A percentile compares a stretch with the other conserved stretches of the same genome.
phyloP scores from a whole-genome alignment of 1,284 basidiomycete genomes.

The Puccinia hordei region DNA sequence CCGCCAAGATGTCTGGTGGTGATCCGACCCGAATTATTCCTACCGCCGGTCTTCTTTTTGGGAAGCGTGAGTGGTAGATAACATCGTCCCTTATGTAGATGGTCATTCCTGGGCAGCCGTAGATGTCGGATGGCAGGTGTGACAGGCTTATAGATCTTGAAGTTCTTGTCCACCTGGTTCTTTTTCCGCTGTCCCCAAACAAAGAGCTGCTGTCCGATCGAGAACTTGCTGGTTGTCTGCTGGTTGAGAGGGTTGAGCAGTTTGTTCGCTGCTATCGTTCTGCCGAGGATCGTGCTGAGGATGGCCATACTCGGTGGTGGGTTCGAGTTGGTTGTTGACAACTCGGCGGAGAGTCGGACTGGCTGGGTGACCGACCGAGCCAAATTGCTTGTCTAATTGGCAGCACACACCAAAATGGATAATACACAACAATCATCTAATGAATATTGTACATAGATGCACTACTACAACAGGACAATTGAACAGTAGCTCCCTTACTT shows the following conservation, averaged over 20 bases:
- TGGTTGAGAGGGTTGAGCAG: neutral
- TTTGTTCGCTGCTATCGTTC: neutral
- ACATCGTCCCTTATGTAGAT: slow-evolving; percentile 80
- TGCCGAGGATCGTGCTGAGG: neutral
- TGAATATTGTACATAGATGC: no score
- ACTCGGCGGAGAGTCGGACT: neutral
- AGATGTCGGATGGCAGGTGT: slow-evolving; percentile 73
- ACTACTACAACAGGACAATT: no score
- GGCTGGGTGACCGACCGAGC: neutral
- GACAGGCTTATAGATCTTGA: slow-evolving; percentile 47
- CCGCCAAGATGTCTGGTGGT: slow-evolving; percentile 88
- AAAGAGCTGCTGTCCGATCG: neutral
- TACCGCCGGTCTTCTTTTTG: slow-evolving; percentile 79
- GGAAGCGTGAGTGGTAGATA: slow-evolving; percentile 80
- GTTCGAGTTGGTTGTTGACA: neutral
- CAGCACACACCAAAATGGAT: no score
- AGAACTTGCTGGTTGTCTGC: neutral
- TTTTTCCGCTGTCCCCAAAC: slow-evolving; percentile 41
- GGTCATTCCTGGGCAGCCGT: slow-evolving; percentile 74
- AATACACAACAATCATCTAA: no score
- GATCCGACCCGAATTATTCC: slow-evolving; percentile 77
- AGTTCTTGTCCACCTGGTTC: slow-evolving; percentile 40
- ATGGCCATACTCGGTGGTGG: neutral
- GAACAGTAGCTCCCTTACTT: no score
- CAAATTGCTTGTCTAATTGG: no score